phyloP scores from a whole-genome alignment of 305 asterid genomes.

The Rubia tinctorum region DNA sequence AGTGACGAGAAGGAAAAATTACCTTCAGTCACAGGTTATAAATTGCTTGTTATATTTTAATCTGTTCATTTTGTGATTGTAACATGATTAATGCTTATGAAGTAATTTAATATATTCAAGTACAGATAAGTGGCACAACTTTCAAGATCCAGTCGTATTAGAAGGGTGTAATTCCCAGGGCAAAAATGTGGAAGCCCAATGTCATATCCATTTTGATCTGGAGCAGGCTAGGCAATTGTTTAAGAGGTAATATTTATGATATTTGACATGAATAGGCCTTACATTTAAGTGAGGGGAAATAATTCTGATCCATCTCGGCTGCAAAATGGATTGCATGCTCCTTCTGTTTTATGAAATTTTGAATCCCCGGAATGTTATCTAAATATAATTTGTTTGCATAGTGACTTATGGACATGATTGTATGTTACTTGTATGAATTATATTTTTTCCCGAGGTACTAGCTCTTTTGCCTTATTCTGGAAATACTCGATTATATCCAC shows the following conservation, averaged over 20 bases:
- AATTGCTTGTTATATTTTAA: neutral
- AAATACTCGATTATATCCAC: neutral
- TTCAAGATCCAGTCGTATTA: slow-evolving; percentile 25
- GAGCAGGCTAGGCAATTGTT: slow-evolving; percentile 31
- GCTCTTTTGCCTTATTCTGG: neutral
- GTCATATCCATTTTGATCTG: slow-evolving; percentile 20
- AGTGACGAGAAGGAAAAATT: slow-evolving; percentile 23
- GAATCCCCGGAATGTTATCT: neutral
- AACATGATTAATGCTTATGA: neutral
- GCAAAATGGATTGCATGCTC: neutral
- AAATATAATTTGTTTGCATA: neutral
- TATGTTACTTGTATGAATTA: neutral
- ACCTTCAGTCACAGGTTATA: slow-evolving; percentile 36
- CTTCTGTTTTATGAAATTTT: neutral
- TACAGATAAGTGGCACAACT: slow-evolving; percentile 25
- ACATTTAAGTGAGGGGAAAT: neutral
- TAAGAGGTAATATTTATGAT: slow-evolving; percentile 29
- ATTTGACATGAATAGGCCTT: neutral
- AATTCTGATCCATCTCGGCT: neutral
- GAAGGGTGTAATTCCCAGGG: slow-evolving; percentile 31
- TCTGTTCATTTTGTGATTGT: neutral
- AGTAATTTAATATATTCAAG: neutral
- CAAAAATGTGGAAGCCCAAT: slow-evolving; percentile 22
- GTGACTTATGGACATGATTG: neutral
- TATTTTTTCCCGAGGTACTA: neutral